These are phyloP conservation scores for Daphne laureola DNA, from an alignment of 441 rosid species.

Conservation along the genomic window DNA sequence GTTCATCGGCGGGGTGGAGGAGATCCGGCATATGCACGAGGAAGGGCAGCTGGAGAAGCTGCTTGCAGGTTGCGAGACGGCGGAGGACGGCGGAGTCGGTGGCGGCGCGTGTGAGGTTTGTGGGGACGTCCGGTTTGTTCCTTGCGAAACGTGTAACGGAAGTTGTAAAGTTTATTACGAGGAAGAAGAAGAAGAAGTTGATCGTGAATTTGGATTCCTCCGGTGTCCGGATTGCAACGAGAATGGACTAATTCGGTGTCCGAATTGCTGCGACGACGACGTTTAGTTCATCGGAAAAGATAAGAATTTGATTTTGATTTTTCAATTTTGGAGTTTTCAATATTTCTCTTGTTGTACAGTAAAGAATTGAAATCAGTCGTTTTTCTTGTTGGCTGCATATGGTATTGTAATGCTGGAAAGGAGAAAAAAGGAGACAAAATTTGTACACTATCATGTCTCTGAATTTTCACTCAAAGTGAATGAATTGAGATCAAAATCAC, in stretches of 20 bases:
- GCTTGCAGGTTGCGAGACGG: slow-evolving; percentile 46
- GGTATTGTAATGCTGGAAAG: slow-evolving; percentile 10
- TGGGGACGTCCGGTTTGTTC: slow-evolving; percentile 80
- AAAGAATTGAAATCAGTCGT: slow-evolving; percentile 10
- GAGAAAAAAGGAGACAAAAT: neutral
- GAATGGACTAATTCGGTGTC: slow-evolving; percentile 83
- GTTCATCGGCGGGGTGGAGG: slow-evolving; percentile 83
- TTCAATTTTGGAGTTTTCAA: slow-evolving; percentile 7
- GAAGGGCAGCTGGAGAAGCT: slow-evolving; percentile 66
- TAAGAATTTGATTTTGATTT: slow-evolving; percentile 1
- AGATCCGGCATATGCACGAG: slow-evolving; percentile 64
- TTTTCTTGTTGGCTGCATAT: slow-evolving; percentile 9
- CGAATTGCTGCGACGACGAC: slow-evolving; percentile 67
- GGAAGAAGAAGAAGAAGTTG: slow-evolving; percentile 23
- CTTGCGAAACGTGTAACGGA: slow-evolving; percentile 84
- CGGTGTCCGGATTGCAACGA: slow-evolving; percentile 91
- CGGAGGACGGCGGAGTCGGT: slow-evolving; percentile 14
- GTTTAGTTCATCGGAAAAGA: slow-evolving; percentile 21
- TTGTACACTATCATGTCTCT: slow-evolving; percentile 12
- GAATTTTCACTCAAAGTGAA: neutral
- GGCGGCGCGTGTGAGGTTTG: slow-evolving; percentile 66
- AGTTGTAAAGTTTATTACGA: slow-evolving; percentile 76
- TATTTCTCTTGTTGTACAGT: slow-evolving; percentile 28
- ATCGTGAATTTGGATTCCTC: slow-evolving; percentile 67
- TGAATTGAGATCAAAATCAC: no score